These are phyloP conservation scores for Claviceps sorghi DNA, from an alignment of 2,329 filamentous ascomycete species.

Conservation along the genomic window DNA sequence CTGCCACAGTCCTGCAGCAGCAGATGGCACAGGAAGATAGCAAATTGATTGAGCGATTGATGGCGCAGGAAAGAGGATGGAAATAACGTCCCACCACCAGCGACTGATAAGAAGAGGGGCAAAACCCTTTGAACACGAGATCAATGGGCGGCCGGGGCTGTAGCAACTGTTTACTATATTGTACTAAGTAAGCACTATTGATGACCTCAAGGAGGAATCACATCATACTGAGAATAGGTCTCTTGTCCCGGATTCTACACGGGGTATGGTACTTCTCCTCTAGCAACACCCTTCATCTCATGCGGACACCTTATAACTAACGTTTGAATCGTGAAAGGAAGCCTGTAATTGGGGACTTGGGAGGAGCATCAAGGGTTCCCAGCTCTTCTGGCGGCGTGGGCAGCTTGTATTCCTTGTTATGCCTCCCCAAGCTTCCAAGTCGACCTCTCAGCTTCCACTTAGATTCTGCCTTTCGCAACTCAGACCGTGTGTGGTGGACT, in stretches of 20 bases:
- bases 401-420: conserved; percentile 14
- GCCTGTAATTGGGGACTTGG: conserved; percentile 21
- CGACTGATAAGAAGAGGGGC: not conserved
- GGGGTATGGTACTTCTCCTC: conserved; percentile 1
- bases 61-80: conserved; percentile 29
- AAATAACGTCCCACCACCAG: not conserved
- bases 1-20: conserved; percentile 25
- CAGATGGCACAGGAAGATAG: conserved; percentile 33
- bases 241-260: conserved; percentile 1
- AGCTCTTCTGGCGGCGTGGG: conserved; percentile 7
- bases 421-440: conserved; percentile 21
- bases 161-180: not conserved
- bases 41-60: conserved; percentile 32
- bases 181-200: not conserved
- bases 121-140: not conserved
- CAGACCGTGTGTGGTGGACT: conserved; percentile 7
- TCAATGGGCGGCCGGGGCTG: not conserved
- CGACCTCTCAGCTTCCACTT: conserved; percentile 33
- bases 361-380: conserved; percentile 7
- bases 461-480: conserved; percentile 31
- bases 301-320: conserved; percentile 11
- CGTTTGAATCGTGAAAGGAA: conserved; percentile 32
- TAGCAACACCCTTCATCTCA: not conserved
- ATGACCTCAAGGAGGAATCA: not conserved
- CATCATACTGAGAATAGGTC: conserved; percentile 2